phyloP scores from a whole-genome alignment of 257 asterid species.

The Solanum rostratum region DNA sequence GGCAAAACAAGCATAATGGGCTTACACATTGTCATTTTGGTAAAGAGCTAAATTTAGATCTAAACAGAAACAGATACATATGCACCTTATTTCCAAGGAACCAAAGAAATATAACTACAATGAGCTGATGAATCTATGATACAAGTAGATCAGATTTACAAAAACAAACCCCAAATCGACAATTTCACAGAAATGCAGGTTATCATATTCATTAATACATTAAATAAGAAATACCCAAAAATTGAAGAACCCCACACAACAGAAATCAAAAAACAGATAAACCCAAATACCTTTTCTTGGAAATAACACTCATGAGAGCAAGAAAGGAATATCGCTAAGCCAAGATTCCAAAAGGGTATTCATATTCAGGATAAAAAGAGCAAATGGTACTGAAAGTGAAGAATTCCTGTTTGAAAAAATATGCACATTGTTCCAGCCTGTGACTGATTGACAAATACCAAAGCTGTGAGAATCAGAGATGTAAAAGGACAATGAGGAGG shows the following conservation, averaged over 20 bases:
- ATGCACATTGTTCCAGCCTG: slow-evolving; percentile 12
- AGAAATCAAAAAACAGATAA: neutral
- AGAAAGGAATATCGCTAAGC: neutral
- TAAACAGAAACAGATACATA: neutral
- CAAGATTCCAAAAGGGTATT: neutral
- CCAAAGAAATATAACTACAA: neutral
- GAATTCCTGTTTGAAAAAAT: slow-evolving; percentile 13
- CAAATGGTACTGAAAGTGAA: neutral
- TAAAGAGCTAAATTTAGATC: neutral
- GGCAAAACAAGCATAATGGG: neutral
- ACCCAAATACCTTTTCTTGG: slow-evolving; percentile 15
- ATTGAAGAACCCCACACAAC: neutral
- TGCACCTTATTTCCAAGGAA: neutral
- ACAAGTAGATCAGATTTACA: neutral
- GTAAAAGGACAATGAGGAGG: neutral
- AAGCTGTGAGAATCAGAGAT: neutral
- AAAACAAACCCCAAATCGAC: neutral
- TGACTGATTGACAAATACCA: neutral
- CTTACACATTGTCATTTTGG: neutral
- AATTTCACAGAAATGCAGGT: neutral
- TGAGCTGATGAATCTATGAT: neutral
- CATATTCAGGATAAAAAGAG: slow-evolving; percentile 11
- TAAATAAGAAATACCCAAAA: neutral
- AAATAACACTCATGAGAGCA: slow-evolving; percentile 14
- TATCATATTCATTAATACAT: neutral